A percentile compares a stretch with the other conserved stretches of the same genome.
Conservation (phyloP, 495 filamentous ascomycete genomes). For the Baudoinia panamericana region DNA sequence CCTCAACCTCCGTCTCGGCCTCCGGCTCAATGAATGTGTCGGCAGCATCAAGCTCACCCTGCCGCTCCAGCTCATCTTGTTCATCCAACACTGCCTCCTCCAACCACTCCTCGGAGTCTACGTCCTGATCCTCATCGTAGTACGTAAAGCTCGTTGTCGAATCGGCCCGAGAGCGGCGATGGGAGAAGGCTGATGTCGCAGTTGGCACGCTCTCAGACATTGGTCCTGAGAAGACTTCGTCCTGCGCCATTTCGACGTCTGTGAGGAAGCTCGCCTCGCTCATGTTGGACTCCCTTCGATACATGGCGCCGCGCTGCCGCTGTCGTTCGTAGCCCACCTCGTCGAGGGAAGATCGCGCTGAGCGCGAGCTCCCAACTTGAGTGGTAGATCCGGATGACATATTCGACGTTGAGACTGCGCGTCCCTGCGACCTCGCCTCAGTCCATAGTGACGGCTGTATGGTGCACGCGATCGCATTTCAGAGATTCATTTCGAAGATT, state of each 20-base stretch:
- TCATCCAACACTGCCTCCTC: constrained; percentile 44
- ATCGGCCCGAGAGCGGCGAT: constrained; percentile 59
- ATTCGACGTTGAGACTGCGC: no score
- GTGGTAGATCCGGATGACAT: constrained; percentile 2
- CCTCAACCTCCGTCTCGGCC: constrained; percentile 27
- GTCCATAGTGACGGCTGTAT: no score
- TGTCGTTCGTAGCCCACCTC: constrained; percentile 1
- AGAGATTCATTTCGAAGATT: no score
- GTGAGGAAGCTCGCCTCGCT: constrained; percentile 46
- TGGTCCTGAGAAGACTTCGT: constrained; percentile 91
- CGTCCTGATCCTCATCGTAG: constrained; percentile 47
- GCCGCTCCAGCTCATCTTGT: constrained; percentile 33
- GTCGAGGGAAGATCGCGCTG: background rate
- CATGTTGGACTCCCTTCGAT: constrained; percentile 10
- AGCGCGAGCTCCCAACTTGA: background rate
- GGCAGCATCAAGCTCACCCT: constrained; percentile 2
- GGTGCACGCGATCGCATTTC: no score
- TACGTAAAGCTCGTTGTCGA: constrained; percentile 86
- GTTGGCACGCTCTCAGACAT: constrained; percentile 91
- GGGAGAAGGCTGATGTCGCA: constrained; percentile 74
- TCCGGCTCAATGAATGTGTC: constrained; percentile 13
- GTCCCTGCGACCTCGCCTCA: no score
- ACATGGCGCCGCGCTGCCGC: constrained; percentile 2
- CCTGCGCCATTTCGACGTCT: constrained; percentile 97
- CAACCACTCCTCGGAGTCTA: constrained; percentile 37